Base-by-base conservation (phyloP, 1,284 basidiomycete genomes). In the Hypsizygus ulmarius region DNA sequence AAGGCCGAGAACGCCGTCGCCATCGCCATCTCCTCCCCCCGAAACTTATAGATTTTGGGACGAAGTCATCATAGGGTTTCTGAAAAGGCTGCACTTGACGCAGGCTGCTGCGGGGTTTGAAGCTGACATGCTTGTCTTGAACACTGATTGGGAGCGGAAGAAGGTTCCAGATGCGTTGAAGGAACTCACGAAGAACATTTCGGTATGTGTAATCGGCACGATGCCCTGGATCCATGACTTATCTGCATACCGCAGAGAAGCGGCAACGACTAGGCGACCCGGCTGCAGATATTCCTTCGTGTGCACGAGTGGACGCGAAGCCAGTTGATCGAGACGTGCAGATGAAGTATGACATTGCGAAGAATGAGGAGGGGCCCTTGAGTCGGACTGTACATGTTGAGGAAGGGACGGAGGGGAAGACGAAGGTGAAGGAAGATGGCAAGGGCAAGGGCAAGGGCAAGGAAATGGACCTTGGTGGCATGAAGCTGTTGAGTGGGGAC, bases 331-430 rank as follows among this genome's bases (percentile, higher is more conserved):
- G 88, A 41, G 84, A 88, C 47, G 65, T 78, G 0, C 88, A 90
- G 60, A 88, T 90, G 74, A 87, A 85, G 62, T 90, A 89, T 54
- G 87, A 90, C 60, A 84, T 90, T 49, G 84, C 83, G 18, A 87
- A 82, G 64, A 89, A 90, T 53, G 83, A 83, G 47, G 85, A 86
- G 33, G 87, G 87, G 0, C 87, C 87, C 0, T 66, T 90, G 35
- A 73, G 78, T 29, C 73, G 81, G 52, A 89, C 85, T 10, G 33
- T 51, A 35, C 34, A 45, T 29, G 18, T 21, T 2, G 25, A 10
- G 28, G 34, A 45, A 2, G 37, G 16, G 38, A 56, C 25, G 28
- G 19, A 7, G 10, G 40, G 18, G 11, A 32, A 37, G n/a, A n/a
- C n/a, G n/a, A n/a, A n/a, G n/a, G n/a, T n/a, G 28, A 50, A 25